Evolutionary conservation across 2,329 filamentous ascomycete species (phyloP).

Genomic region (Tricladium varicosporioides): DNA sequence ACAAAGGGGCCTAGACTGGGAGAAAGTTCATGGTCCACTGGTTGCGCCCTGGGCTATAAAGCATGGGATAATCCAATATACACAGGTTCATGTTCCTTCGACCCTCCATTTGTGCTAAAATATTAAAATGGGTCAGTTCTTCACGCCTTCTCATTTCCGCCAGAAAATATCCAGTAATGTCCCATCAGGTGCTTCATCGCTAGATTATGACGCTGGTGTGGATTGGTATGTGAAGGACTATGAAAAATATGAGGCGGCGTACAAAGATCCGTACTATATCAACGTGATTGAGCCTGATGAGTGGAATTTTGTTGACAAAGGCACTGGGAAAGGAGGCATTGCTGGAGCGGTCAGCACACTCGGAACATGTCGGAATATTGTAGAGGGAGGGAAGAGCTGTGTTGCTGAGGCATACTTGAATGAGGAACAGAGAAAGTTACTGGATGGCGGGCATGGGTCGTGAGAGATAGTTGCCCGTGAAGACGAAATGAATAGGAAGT

Average conservation of each 20-base stretch:
- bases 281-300: conserved; percentile 2
- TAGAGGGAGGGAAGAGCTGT: neutral
- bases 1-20: neutral
- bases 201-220: neutral
- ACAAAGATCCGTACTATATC: conserved; percentile 1
- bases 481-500: too few species aligned
- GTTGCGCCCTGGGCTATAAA: neutral
- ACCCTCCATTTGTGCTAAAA: neutral
- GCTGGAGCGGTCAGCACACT: neutral
- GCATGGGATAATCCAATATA: conserved; percentile 1
- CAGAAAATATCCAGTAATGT: neutral
- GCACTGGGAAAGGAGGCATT: neutral
- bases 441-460: neutral
- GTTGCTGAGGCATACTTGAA: neutral
- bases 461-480: neutral
- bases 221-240: conserved; percentile 1
- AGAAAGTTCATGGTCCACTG: neutral
- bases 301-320: neutral
- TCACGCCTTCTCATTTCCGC: neutral
- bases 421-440: neutral
- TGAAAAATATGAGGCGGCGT: neutral
- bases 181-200: neutral
- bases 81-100: neutral
- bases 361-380: neutral
- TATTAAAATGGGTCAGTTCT: neutral